Evolutionary conservation across 1,139 yeast genomes (phyloP).

Genomic region (Protomyces inundatus): DNA sequence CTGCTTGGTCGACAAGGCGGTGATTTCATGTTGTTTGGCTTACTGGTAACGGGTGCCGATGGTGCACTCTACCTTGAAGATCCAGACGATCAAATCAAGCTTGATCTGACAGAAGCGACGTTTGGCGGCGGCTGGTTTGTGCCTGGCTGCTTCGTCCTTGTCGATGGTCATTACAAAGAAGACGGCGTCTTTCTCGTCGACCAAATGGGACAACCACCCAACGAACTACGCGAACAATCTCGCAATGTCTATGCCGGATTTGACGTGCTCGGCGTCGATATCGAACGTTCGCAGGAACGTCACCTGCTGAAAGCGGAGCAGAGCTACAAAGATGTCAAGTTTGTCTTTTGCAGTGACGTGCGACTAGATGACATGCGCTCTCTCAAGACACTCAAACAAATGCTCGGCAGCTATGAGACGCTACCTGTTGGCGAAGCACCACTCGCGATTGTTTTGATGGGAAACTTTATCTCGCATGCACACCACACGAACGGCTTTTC

Average conservation of each 20-base stretch:
- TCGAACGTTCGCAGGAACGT: constrained; percentile 56
- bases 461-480: constrained; percentile 68
- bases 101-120: constrained; percentile 60
- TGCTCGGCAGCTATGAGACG: constrained; percentile 50
- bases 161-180: constrained; percentile 75
- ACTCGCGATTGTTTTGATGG: constrained; percentile 55
- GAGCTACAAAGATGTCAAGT: constrained; percentile 50
- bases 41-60: constrained; percentile 56
- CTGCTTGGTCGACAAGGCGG: constrained; percentile 77
- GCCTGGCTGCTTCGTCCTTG: constrained; percentile 73
- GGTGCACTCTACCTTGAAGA: constrained; percentile 79
- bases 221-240: constrained; percentile 64
- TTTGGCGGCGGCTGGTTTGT: constrained; percentile 65
- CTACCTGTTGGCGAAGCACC: constrained; percentile 48
- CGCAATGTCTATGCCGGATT: constrained; percentile 69
- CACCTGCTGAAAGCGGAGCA: constrained; percentile 55
- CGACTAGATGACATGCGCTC: constrained; percentile 56
- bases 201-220: constrained; percentile 80
- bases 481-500: constrained; percentile 49
- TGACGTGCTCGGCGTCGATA: constrained; percentile 70
- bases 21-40: constrained; percentile 71
- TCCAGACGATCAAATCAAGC: constrained; percentile 66
- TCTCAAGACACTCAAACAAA: constrained; percentile 57
- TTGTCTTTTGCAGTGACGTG: constrained; percentile 70
- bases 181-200: constrained; percentile 69